Conservation (phyloP, 2,329 filamentous ascomycete genomes). For the Triangularia verruculosa region DNA sequence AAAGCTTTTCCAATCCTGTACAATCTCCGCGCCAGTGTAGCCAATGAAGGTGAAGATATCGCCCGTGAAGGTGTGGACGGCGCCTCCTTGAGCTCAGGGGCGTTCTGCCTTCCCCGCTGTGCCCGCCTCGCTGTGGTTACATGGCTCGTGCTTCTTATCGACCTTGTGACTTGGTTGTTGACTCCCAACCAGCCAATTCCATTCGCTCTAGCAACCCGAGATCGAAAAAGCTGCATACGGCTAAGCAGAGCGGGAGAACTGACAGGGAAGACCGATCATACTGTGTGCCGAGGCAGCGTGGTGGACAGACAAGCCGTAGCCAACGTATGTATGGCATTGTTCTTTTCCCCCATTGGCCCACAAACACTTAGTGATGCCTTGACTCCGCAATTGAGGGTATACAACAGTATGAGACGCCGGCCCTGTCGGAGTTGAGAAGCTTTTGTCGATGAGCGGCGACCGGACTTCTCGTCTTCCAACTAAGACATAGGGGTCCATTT, state of each 20-base stretch:
- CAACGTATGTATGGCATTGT: constrained; percentile 20
- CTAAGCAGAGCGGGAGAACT: constrained; percentile 9
- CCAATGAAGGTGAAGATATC: constrained; percentile 10
- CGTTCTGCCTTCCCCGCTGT: no score
- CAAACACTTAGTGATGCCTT: not conserved
- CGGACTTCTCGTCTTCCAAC: not conserved
- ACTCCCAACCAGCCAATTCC: not conserved
- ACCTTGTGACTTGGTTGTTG: constrained; percentile 5
- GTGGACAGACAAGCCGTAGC: constrained; percentile 18
- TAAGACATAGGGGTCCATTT: not conserved
- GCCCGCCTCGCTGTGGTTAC: not conserved
- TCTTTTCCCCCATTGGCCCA: constrained; percentile 24
- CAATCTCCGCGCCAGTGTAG: constrained; percentile 12
- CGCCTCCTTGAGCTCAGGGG: constrained; percentile 5
- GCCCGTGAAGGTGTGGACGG: not conserved
- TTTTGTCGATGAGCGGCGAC: not conserved
- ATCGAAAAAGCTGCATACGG: constrained; percentile 22
- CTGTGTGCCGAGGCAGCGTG: constrained; percentile 12
- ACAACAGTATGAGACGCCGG: not conserved
- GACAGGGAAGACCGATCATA: constrained; percentile 9
- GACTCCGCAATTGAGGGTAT: constrained; percentile 5
- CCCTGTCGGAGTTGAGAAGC: not conserved
- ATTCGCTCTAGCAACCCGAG: constrained; percentile 5
- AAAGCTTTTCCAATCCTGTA: not conserved
- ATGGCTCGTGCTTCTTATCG: constrained; percentile 12